Evolutionary conservation across 2,329 filamentous ascomycete genomes (phyloP), one percentile per base, ranked within the genome.

Genomic region (Hymenoscyphus albidus): DNA sequence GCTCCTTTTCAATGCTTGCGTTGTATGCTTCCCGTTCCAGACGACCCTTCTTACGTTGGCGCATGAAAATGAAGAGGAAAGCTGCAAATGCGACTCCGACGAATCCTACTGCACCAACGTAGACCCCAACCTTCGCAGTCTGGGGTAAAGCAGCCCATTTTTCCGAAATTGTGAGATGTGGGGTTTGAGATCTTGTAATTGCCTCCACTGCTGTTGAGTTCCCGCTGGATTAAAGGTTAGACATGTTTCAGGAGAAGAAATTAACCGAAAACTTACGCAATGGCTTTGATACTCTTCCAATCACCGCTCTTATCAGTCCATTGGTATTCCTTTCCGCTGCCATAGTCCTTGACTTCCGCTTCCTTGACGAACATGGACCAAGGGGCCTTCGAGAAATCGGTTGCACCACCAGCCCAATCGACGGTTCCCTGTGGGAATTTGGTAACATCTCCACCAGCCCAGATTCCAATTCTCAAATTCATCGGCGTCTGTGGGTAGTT

Each of bases 401-500:
- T 91, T 61, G 79, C 72, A 64, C 89, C 89, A 62, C 88, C 88
- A 64, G 89, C 89, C 89, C 89, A 92, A 63, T 86, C 79, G 61
- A 88, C 84, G 1, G 86, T 89, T 13, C 83, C 80, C 60, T 82
- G 55, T 54, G 83, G 76, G 13, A 54, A 54, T 73, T 88, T 75
- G 51, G 78, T 73, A 5, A 85, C 77, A 68, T 91, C 82, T 67
- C 87, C 82, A 63, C 85, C 82, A 61, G 88, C 84, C 83, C 86
- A 89, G 70, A 89, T 87, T 62, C 88, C 88, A 18, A 91, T 73
- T 61, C 85, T 86, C 59, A 91, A 76, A 60, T 85, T 85, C 87
- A 90, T 89, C 1, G 91, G 91, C 0, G 90, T 93, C 74, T 94
- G 91, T 0, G 91, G 91, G 75, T 85, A 93, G 74, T 84, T 83